Percentiles rank a stretch among this genome's conserved stretches.
Conservation (phyloP, 2,329 filamentous ascomycete genomes). For the Dothideomycetes sp. region DNA sequence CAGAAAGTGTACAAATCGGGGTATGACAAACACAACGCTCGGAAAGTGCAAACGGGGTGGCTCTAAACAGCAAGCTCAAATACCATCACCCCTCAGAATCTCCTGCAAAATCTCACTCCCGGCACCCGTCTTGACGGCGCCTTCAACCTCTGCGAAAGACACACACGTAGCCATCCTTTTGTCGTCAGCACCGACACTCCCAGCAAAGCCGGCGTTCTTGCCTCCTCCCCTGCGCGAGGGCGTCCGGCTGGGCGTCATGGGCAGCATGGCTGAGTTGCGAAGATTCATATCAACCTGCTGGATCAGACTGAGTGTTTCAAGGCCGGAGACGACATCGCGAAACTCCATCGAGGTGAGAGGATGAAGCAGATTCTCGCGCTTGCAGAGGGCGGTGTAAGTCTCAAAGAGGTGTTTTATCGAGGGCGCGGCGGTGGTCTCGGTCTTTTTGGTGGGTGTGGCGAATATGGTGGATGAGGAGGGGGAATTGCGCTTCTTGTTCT, state of each 20-base stretch:
- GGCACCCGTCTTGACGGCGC: too few species aligned
- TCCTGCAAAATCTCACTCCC: conserved; percentile 25
- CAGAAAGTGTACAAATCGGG: too few species aligned
- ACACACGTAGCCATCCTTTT: conserved; percentile 24
- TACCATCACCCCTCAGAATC: conserved; percentile 26
- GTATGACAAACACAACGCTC: too few species aligned
- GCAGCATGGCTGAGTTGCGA: conserved; percentile 45
- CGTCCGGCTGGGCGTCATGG: conserved; percentile 54
- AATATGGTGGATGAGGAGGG: conserved; percentile 6
- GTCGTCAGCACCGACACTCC: conserved; percentile 49
- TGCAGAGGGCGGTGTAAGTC: conserved; percentile 74
- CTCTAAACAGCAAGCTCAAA: too few species aligned
- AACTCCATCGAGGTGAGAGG: conserved; percentile 88
- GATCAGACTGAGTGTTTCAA: conserved; percentile 80
- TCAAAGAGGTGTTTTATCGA: conserved; percentile 77
- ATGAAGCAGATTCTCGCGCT: conserved; percentile 76
- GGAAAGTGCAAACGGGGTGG: too few species aligned
- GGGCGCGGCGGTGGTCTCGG: conserved; percentile 42
- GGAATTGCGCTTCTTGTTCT: conserved; percentile 26
- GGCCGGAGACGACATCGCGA: conserved; percentile 76
- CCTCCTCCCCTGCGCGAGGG: conserved; percentile 53
- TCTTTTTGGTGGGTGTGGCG: conserved; percentile 24
- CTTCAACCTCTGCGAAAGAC: conserved; percentile 20
- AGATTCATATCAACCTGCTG: conserved; percentile 53
- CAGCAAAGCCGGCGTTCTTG: conserved; percentile 27